These are phyloP conservation scores for Ogataea kodamae DNA, from an alignment of 805 yeast genomes.

Conservation along the genomic window DNA sequence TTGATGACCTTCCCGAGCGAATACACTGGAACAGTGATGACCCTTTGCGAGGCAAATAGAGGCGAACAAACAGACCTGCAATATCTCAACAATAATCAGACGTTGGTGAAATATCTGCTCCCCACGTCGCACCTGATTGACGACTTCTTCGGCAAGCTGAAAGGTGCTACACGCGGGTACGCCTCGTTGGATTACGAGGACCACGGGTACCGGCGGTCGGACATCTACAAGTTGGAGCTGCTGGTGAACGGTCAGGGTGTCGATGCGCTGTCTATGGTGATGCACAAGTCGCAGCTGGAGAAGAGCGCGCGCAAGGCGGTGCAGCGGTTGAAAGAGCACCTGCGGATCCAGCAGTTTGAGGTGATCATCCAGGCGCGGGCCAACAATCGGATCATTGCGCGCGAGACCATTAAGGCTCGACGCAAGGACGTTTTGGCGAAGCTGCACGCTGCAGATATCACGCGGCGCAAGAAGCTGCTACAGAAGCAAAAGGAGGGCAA, in stretches of 20 bases:
- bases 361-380: constrained; percentile 90
- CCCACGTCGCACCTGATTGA: constrained; percentile 91
- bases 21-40: constrained; percentile 81
- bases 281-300: constrained; percentile 78
- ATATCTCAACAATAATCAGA: constrained; percentile 77
- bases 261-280: constrained; percentile 88
- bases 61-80: constrained; percentile 80
- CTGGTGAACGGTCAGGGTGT: constrained; percentile 85
- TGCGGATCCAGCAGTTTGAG: constrained; percentile 82
- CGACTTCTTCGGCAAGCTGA: constrained; percentile 90
- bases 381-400: constrained; percentile 72
- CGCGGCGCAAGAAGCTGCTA: constrained; percentile 82
- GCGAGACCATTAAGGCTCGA: constrained; percentile 91
- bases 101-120: constrained; percentile 68
- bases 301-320: constrained; percentile 79
- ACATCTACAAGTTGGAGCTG: constrained; percentile 82
- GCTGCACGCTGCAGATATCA: constrained; percentile 88
- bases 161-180: constrained; percentile 86
- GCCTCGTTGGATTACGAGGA: constrained; percentile 95
- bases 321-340: constrained; percentile 70
- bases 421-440: constrained; percentile 93
- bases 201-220: constrained; percentile 76
- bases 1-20: constrained; percentile 89
- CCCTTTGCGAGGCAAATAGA: constrained; percentile 77
- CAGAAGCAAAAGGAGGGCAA: constrained; percentile 93